These are phyloP conservation scores for Fusarium succisae DNA, from an alignment of 2,329 filamentous ascomycete genomes.

Conservation along the genomic window DNA sequence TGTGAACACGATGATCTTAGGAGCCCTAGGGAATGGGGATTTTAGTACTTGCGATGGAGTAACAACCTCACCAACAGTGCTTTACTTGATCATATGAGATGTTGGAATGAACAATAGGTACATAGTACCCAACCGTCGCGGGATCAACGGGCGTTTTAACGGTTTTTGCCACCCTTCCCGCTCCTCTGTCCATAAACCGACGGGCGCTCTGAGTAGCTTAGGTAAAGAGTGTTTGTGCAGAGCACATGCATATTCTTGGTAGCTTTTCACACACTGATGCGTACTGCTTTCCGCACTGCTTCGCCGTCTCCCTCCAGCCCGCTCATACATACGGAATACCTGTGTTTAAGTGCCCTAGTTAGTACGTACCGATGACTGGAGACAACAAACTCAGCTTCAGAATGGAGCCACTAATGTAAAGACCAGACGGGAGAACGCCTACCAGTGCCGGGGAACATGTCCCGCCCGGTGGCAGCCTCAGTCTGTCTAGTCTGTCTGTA, in stretches of 20 bases:
- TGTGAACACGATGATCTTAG: slow-evolving; percentile 4
- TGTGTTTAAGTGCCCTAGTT: not conserved
- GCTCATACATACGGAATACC: not conserved
- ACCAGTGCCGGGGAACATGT: slow-evolving; percentile 28
- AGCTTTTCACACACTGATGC: not conserved
- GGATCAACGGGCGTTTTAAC: slow-evolving; percentile 25
- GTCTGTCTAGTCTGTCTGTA: slow-evolving; percentile 5
- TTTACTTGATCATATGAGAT: slow-evolving; percentile 22
- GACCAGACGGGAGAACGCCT: slow-evolving; percentile 14
- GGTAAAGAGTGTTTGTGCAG: not conserved
- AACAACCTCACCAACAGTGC: slow-evolving; percentile 3
- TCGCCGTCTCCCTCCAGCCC: not conserved
- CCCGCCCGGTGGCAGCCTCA: slow-evolving; percentile 17
- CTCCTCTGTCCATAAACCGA: not conserved
- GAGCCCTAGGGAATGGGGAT: not conserved
- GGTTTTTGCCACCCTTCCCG: slow-evolving; percentile 5
- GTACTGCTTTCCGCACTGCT: not conserved
- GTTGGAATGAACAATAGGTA: not conserved
- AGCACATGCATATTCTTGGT: not conserved
- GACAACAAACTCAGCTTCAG: not conserved
- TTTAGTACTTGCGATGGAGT: not conserved
- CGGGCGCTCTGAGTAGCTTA: not conserved
- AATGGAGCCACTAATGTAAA: slow-evolving; percentile 28
- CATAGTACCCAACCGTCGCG: slow-evolving; percentile 4
- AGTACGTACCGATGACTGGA: not conserved